Evolutionary conservation across 139 green algal genomes (phyloP).

Genomic region (Limnomonas spitsbergensis): DNA sequence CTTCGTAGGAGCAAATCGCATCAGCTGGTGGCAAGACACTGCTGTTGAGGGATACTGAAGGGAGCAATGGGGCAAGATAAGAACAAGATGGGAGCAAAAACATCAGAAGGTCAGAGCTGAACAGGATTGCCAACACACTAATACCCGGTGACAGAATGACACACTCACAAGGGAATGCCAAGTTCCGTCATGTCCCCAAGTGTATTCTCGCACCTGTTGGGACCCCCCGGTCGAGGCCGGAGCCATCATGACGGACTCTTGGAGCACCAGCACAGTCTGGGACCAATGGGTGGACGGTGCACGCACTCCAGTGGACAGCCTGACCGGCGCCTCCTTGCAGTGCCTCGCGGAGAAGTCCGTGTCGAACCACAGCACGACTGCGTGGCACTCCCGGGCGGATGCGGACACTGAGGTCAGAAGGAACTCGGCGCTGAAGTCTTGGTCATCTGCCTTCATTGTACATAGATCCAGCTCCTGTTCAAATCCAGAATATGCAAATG

Average conservation of each 20-base stretch:
- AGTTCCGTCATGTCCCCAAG: background rate
- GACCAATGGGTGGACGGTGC: slow-evolving; percentile 83
- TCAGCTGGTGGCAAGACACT: too few species aligned
- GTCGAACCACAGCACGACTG: slow-evolving; percentile 95
- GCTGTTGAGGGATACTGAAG: too few species aligned
- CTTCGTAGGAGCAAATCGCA: too few species aligned
- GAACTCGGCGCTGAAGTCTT: slow-evolving; percentile 85
- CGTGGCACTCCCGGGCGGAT: slow-evolving; percentile 29
- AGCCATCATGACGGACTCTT: slow-evolving; percentile 48
- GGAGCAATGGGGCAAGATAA: too few species aligned
- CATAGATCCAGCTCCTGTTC: slow-evolving; percentile 65
- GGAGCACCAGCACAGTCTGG: slow-evolving; percentile 85
- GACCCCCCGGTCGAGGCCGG: background rate
- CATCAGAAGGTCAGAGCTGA: too few species aligned
- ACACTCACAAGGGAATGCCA: background rate
- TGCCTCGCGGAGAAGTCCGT: slow-evolving; percentile 79
- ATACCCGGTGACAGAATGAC: too few species aligned
- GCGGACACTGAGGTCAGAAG: slow-evolving; percentile 19
- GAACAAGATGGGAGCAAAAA: too few species aligned
- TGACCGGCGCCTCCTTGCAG: slow-evolving; percentile 69
- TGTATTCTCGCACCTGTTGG: background rate
- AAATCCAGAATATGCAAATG: background rate
- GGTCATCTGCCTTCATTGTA: slow-evolving; percentile 65
- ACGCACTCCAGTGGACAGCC: slow-evolving; percentile 78
- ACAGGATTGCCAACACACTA: too few species aligned